phyloP scores from a whole-genome alignment of 1,139 yeast species.

The Candida mesenterica region DNA sequence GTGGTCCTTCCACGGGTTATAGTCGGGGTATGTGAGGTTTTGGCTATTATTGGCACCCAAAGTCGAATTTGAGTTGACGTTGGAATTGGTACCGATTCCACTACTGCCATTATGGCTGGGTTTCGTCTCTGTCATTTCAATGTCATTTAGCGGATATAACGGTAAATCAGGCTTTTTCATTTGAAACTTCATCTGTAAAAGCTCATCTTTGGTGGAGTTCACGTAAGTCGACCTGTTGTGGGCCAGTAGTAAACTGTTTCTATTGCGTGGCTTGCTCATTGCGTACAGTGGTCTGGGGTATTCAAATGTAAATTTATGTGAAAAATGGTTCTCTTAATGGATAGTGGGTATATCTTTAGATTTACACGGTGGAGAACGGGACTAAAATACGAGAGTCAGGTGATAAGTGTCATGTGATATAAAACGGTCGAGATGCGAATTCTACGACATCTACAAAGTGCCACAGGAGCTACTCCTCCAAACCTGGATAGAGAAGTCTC shows the following conservation, averaged over 20 bases:
- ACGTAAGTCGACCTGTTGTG: conserved; percentile 27
- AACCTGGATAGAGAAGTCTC: too few species aligned
- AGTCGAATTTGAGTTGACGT: neutral
- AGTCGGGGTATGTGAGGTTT: conserved; percentile 62
- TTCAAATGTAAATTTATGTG: too few species aligned
- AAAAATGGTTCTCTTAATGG: too few species aligned
- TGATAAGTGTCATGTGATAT: too few species aligned
- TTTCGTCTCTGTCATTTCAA: neutral
- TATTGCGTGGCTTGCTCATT: conserved; percentile 38
- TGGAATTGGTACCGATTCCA: conserved; percentile 3
- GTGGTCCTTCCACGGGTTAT: conserved; percentile 72
- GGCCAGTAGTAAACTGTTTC: conserved; percentile 36
- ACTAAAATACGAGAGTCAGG: too few species aligned
- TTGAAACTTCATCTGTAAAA: conserved; percentile 34
- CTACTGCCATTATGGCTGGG: conserved; percentile 1
- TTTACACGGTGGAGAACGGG: too few species aligned
- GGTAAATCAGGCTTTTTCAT: conserved; percentile 37
- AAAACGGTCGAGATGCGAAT: too few species aligned
- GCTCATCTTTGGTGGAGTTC: conserved; percentile 32
- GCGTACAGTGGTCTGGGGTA: too few species aligned
- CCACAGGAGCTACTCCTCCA: too few species aligned
- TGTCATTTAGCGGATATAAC: conserved; percentile 37
- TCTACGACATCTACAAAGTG: too few species aligned
- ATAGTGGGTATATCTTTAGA: too few species aligned
- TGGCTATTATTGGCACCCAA: too few species aligned